Percentiles rank a stretch among this genome's conserved stretches.
These are phyloP conservation scores for Adansonia gregorii DNA, from an alignment of 441 rosid species.

Conservation along the genomic window DNA sequence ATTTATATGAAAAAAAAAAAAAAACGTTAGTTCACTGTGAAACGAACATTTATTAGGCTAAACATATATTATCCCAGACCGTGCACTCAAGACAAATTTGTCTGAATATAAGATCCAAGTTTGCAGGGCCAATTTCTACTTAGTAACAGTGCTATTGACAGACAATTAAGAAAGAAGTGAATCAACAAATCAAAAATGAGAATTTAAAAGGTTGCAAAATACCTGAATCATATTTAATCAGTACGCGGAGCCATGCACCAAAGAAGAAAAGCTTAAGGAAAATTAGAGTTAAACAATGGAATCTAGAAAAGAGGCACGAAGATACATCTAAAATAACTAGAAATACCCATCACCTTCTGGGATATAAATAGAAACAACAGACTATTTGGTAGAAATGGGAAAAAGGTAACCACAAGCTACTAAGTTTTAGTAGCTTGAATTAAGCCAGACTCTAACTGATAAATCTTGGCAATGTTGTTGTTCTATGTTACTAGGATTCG, in stretches of 20 bases:
- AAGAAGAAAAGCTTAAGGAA: neutral
- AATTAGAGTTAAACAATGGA: neutral
- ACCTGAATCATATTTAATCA: neutral
- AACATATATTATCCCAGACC: neutral
- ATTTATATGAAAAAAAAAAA: neutral
- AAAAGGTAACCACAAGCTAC: too few species aligned
- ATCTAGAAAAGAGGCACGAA: neutral
- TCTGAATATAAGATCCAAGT: neutral
- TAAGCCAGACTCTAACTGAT: neutral
- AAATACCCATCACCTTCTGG: neutral
- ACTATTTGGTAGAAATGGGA: neutral
- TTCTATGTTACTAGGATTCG: too few species aligned
- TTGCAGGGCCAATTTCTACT: neutral
- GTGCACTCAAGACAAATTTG: neutral
- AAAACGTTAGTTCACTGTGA: neutral
- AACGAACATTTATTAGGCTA: neutral
- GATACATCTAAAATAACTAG: neutral
- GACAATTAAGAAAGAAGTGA: neutral
- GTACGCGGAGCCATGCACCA: neutral
- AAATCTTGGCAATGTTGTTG: too few species aligned
- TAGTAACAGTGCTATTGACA: neutral
- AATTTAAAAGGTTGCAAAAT: neutral
- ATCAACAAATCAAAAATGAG: neutral
- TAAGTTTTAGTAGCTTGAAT: too few species aligned
- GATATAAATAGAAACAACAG: neutral